A percentile compares a stretch with the other conserved stretches of the same genome.
Conservation (phyloP, 805 yeast genomes). For the Yamadazyma scolyti region DNA sequence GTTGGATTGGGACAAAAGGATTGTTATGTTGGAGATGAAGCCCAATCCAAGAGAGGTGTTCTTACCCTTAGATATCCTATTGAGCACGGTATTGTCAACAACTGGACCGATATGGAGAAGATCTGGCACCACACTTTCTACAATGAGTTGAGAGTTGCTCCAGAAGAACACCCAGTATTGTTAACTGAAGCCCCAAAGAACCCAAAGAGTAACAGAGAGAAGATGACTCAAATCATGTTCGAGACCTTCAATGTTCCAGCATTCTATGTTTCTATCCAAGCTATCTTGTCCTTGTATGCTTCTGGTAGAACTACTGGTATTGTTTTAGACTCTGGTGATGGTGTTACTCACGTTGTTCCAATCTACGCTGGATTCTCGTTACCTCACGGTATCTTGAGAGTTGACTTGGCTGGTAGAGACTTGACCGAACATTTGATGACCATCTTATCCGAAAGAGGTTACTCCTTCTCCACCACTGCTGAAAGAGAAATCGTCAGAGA, state of each 20-base stretch:
- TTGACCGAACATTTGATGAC: slow-evolving; percentile 98
- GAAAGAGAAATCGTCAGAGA: slow-evolving; percentile 95
- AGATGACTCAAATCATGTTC: slow-evolving; percentile 99
- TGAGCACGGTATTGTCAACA: slow-evolving; percentile 99
- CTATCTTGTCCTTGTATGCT: slow-evolving; percentile 95
- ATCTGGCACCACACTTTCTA: slow-evolving; percentile 99
- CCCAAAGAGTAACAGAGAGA: slow-evolving; percentile 99
- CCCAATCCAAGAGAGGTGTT: slow-evolving; percentile 99
- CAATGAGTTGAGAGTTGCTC: slow-evolving; percentile 99
- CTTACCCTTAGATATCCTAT: slow-evolving; percentile 97
- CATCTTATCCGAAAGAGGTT: slow-evolving; percentile 97
- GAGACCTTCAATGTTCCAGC: slow-evolving; percentile 99
- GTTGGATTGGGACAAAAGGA: slow-evolving; percentile 99
- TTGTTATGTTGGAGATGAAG: slow-evolving; percentile 99
- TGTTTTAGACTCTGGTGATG: slow-evolving; percentile 99
- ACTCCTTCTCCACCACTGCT: slow-evolving; percentile 97
- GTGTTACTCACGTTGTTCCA: slow-evolving; percentile 99
- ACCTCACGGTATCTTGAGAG: slow-evolving; percentile 98
- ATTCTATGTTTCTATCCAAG: slow-evolving; percentile 97
- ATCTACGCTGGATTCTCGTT: slow-evolving; percentile 99
- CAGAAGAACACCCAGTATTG: slow-evolving; percentile 99
- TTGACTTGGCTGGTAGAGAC: slow-evolving; percentile 99
- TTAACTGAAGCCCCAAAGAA: slow-evolving; percentile 99
- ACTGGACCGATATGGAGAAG: slow-evolving; percentile 99
- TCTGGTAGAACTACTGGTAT: slow-evolving; percentile 99